A percentile compares a stretch with the other conserved stretches of the same genome.
Conservation (phyloP, 2,329 filamentous ascomycete species). For the Fusarium dimerum region DNA sequence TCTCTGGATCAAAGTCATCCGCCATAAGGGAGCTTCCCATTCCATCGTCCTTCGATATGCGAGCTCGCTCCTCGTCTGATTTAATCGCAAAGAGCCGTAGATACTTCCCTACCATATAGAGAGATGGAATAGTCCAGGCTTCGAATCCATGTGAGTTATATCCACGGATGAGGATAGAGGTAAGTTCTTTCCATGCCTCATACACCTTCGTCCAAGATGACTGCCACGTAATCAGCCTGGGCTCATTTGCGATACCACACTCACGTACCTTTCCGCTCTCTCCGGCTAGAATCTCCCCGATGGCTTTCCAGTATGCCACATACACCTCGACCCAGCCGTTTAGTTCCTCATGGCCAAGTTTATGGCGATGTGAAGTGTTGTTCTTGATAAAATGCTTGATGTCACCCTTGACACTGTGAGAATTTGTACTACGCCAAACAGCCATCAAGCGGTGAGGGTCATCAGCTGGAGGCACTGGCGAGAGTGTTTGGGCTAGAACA, state of each 20-base stretch:
- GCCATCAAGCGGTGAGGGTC: constrained; percentile 67
- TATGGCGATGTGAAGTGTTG: constrained; percentile 53
- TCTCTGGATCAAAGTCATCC: constrained; percentile 79
- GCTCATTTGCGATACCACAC: background rate
- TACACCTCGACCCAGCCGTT: constrained; percentile 89
- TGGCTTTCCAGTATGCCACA: constrained; percentile 78
- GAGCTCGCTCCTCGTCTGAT: constrained; percentile 70
- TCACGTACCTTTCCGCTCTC: constrained; percentile 39
- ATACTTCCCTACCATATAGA: constrained; percentile 87
- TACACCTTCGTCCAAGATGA: constrained; percentile 83
- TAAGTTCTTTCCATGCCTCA: constrained; percentile 83
- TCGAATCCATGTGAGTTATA: constrained; percentile 77
- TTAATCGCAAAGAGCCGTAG: constrained; percentile 86
- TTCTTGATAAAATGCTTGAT: constrained; percentile 72
- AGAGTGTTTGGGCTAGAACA: constrained; percentile 72
- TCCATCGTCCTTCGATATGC: constrained; percentile 38
- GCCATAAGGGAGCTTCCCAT: constrained; percentile 55
- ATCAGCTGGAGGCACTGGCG: constrained; percentile 64
- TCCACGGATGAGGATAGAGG: constrained; percentile 74
- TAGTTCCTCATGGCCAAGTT: constrained; percentile 66
- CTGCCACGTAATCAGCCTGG: constrained; percentile 27
- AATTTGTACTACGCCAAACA: constrained; percentile 72
- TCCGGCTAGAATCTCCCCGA: constrained; percentile 68
- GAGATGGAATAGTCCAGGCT: constrained; percentile 88
- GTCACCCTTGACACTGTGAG: constrained; percentile 65